phyloP scores from a whole-genome alignment of 768 basidiomycete genomes.

The Termitomyces sp. region DNA sequence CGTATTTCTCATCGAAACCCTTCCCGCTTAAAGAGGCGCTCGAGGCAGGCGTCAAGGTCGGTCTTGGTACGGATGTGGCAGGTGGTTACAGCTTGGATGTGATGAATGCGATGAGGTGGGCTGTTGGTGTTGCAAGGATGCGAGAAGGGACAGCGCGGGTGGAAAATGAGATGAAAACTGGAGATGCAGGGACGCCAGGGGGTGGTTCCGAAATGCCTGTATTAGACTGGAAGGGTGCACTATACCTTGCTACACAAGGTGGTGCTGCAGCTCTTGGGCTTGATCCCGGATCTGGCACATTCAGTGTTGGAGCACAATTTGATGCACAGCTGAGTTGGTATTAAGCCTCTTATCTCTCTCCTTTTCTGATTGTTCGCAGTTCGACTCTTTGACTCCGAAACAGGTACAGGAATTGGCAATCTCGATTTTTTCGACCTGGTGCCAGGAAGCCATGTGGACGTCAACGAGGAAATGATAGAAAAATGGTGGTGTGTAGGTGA shows the following conservation, averaged over 20 bases:
- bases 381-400: slow-evolving; percentile 35
- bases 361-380: slow-evolving; percentile 26
- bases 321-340: slow-evolving; percentile 69
- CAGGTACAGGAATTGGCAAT: slow-evolving; percentile 44
- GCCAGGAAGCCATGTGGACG: slow-evolving; percentile 18
- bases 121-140: slow-evolving; percentile 67
- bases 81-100: slow-evolving; percentile 82
- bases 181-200: slow-evolving; percentile 1
- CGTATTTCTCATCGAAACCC: slow-evolving; percentile 74
- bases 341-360: background rate
- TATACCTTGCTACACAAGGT: slow-evolving; percentile 79
- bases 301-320: slow-evolving; percentile 58
- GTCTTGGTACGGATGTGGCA: slow-evolving; percentile 81
- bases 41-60: slow-evolving; percentile 55
- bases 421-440: slow-evolving; percentile 66
- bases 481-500: slow-evolving; percentile 92
- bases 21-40: slow-evolving; percentile 72
- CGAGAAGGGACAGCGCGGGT: slow-evolving; percentile 40
- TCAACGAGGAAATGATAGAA: slow-evolving; percentile 55
- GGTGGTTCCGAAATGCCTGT: slow-evolving; percentile 20
- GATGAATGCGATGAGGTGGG: slow-evolving; percentile 74
- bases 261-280: slow-evolving; percentile 69
- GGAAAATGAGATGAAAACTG: slow-evolving; percentile 14
- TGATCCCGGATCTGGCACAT: slow-evolving; percentile 36
- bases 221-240: slow-evolving; percentile 75